phyloP scores from a whole-genome alignment of 768 basidiomycete species.

The Clavulina sp. region DNA sequence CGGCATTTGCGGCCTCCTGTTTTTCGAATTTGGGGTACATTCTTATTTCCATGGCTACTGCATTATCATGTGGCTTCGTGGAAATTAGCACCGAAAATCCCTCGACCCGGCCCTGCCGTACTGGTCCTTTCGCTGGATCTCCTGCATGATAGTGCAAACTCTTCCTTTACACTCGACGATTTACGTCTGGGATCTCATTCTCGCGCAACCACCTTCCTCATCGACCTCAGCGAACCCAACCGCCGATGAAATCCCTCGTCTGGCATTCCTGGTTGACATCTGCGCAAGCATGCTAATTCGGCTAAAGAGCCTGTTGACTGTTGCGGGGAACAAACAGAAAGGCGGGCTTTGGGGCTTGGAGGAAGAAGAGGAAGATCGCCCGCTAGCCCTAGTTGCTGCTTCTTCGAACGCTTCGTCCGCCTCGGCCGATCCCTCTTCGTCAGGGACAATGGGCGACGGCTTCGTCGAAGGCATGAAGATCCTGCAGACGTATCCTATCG shows the following conservation, averaged over 20 bases:
- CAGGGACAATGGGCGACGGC: conserved; percentile 10
- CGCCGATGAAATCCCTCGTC: conserved; percentile 6
- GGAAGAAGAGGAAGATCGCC: neutral
- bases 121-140: conserved; percentile 14
- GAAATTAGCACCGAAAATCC: conserved; percentile 10
- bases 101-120: conserved; percentile 13
- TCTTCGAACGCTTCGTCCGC: too few relatives aligned
- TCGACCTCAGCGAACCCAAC: too few relatives aligned
- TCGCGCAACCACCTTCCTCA: conserved; percentile 9
- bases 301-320: conserved; percentile 3
- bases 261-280: conserved; percentile 10
- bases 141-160: conserved; percentile 13
- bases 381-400: too few relatives aligned
- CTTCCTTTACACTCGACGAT: conserved; percentile 8
- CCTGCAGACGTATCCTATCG: conserved; percentile 9
- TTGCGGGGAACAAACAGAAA: conserved; percentile 7
- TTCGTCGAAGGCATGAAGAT: conserved; percentile 11
- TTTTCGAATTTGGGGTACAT: too few relatives aligned
- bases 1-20: too few relatives aligned
- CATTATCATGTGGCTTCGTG: too few relatives aligned
- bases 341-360: conserved; percentile 10
- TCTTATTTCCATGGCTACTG: too few relatives aligned
- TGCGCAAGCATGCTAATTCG: conserved; percentile 9
- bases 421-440: neutral
- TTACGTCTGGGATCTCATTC: conserved; percentile 9